phyloP scores from a whole-genome alignment of 805 yeast genomes.

The Candida rishiriensis region DNA sequence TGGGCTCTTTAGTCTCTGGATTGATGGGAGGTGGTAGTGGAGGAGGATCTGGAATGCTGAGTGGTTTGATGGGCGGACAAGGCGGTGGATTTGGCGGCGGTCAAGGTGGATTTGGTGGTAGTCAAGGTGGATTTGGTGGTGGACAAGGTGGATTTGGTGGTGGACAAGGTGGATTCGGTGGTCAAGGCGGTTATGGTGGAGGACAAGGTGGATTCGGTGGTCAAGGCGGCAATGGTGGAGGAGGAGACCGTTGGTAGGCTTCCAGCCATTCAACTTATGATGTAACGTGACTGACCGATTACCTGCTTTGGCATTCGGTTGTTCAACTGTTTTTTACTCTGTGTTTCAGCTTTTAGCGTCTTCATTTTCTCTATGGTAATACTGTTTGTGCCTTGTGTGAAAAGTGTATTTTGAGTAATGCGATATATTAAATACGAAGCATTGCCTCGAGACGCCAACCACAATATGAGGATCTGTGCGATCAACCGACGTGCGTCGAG shows the following conservation, averaged over 20 bases:
- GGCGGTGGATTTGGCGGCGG: conserved; percentile 1
- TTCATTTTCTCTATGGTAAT: too few species aligned
- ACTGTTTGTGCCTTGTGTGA: too few species aligned
- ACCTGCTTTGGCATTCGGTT: too few species aligned
- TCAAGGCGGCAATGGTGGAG: conserved; percentile 9
- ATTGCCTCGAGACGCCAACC: too few species aligned
- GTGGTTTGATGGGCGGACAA: conserved; percentile 6
- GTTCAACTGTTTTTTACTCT: too few species aligned
- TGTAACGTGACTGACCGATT: too few species aligned
- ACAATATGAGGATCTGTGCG: too few species aligned
- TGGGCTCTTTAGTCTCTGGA: conserved; percentile 1
- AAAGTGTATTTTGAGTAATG: too few species aligned
- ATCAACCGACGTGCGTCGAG: too few species aligned
- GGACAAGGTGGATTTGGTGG: conserved; percentile 6
- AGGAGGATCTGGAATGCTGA: conserved; percentile 2
- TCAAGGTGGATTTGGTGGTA: conserved; percentile 3
- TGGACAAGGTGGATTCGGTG: conserved; percentile 5
- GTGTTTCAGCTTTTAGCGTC: too few species aligned
- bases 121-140: conserved; percentile 5
- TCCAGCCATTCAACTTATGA: too few species aligned
- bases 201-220: conserved; percentile 2
- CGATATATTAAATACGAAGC: too few species aligned
- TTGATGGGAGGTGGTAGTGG: conserved; percentile 1
- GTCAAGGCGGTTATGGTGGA: conserved; percentile 8
- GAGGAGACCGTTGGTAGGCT: conserved; percentile 3